Conservation (phyloP, 768 basidiomycete genomes). For the Inosperma sp. region DNA sequence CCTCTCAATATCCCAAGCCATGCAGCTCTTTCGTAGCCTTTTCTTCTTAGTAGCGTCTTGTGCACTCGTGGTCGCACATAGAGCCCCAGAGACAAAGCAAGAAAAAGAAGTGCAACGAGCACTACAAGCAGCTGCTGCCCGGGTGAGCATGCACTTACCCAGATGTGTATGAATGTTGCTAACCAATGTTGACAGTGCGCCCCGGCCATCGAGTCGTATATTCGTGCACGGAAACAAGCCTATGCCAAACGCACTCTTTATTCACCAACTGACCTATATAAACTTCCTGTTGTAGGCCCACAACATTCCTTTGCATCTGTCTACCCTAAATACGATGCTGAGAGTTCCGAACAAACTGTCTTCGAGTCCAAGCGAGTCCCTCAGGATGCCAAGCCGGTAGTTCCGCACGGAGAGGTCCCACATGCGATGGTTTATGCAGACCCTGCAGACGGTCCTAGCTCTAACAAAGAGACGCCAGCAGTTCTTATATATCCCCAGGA, state of each 20-base stretch:
- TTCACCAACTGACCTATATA: slow-evolving; percentile 11
- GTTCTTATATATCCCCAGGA: too few species aligned
- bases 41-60: too few species aligned
- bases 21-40: too few species aligned
- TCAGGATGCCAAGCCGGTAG: too few species aligned
- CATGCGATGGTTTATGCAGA: too few species aligned
- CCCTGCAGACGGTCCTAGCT: too few species aligned
- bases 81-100: slow-evolving; percentile 39
- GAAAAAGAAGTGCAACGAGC: slow-evolving; percentile 46
- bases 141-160: slow-evolving; percentile 33
- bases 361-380: too few species aligned
- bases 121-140: slow-evolving; percentile 49
- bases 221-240: slow-evolving; percentile 43
- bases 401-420: too few species aligned
- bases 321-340: slow-evolving; percentile 26
- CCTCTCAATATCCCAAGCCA: too few species aligned
- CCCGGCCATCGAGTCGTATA: slow-evolving; percentile 48
- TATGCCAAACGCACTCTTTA: slow-evolving; percentile 42
- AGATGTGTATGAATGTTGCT: not conserved
- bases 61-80: slow-evolving; percentile 34
- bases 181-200: slow-evolving; percentile 41
- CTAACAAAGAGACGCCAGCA: too few species aligned
- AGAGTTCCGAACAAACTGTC: slow-evolving; percentile 28
- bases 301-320: slow-evolving; percentile 39
- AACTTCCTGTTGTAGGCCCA: slow-evolving; percentile 3